Evolutionary conservation across 1,284 basidiomycete genomes (phyloP), one percentile per base, ranked within the genome.

Genomic region (Dichomitus squalens): DNA sequence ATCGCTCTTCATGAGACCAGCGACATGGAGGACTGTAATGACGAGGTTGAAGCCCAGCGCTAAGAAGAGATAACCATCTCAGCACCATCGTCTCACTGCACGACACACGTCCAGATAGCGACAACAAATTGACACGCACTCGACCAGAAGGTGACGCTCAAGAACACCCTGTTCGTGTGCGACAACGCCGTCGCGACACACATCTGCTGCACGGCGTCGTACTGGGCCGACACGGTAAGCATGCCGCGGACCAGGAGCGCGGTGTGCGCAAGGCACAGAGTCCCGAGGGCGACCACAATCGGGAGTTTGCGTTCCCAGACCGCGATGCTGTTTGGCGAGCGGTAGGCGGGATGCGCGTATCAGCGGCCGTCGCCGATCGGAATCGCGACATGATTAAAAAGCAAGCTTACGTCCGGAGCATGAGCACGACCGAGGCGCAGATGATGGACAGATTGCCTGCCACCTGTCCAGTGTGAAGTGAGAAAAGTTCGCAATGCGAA

Each of bases 21-120:
- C 64, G 8, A 80, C 74, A 1, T 85, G 87, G 59, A 84, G 79
- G 20, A 76, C 63, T 4, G 87, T 72, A 54, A 88, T 84, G 48
- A 81, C 72, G 21, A 87, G 77, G 65, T 89, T 86, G 64, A 87
- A 88, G 16, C 72, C 81, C 84, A 88, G 87, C 2, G 87, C 87
- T 88, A 49, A 21, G 53, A 52, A 23, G 8, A 31, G 12, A 46
- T n/a, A 7, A 27, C 34, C 2, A 47, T 27, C n/a, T 61, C 53
- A 62, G 54, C 48, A 56, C 18, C 23, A 40, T 18, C n/a, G 8
- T 29, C 29, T 23, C 39, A 46, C n/a, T 41, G 39, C 31, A 43
- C 25, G 34, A 18, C 1, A 33, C 23, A 21, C 34, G 34, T 34
- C 23, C 16, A 6, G 2, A 31, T 38, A 18, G 48, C 3, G 21